Evolutionary conservation across 192 early-diverging fungal genomes (phyloP).

Genomic region (Rhizoclosmatium sp.): DNA sequence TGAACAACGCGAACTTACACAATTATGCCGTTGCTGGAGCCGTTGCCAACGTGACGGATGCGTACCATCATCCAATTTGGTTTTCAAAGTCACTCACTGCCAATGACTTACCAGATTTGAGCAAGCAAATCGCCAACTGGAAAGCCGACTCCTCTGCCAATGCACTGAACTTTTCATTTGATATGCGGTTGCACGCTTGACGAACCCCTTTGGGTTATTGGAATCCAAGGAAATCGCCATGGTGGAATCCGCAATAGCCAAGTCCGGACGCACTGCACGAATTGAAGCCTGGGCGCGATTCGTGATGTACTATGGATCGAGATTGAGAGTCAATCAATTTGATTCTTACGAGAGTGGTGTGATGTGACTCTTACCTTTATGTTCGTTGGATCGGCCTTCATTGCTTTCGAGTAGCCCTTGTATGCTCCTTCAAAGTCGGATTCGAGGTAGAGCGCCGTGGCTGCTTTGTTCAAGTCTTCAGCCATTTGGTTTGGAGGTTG

Average conservation of each 20-base stretch:
- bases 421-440: neutral
- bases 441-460: neutral
- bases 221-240: neutral
- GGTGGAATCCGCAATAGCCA: neutral
- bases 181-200: neutral
- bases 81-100: neutral
- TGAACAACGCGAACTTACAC: conserved; percentile 17
- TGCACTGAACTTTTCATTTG: neutral
- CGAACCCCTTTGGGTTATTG: neutral
- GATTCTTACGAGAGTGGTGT: no score
- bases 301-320: neutral
- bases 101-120: no score
- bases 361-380: neutral
- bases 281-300: neutral
- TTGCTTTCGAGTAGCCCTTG: neutral
- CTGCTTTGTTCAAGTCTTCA: neutral
- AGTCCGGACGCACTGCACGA: neutral
- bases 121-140: no score
- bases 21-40: conserved; percentile 55
- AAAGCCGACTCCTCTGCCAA: no score
- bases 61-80: neutral
- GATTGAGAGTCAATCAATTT: no score
- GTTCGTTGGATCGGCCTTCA: neutral
- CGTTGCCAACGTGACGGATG: conserved; percentile 34
- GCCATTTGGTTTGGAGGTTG: neutral